Conservation (phyloP, 2,329 filamentous ascomycete species). For the Cladosporium velox region DNA sequence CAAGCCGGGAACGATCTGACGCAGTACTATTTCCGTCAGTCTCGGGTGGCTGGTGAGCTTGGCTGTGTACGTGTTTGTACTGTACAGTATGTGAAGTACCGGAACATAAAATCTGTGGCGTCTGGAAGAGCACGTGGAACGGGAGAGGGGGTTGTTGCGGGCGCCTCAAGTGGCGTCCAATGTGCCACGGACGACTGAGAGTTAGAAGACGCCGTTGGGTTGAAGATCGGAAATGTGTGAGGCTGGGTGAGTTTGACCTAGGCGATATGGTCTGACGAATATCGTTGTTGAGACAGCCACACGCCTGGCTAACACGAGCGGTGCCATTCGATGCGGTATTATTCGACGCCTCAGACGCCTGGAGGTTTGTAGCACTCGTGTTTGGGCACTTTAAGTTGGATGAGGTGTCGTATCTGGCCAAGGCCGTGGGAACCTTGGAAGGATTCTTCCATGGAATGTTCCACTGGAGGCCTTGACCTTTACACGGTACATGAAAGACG, state of each 20-base stretch:
- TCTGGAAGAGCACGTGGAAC: not conserved
- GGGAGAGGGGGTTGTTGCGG: not conserved
- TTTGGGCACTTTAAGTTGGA: not conserved
- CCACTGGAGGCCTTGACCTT: not conserved
- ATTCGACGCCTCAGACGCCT: not conserved
- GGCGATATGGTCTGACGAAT: not conserved
- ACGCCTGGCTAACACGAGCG: not conserved
- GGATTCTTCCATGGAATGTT: conserved; percentile 9
- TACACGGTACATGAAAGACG: not conserved
- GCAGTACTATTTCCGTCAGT: not conserved
- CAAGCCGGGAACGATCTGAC: not conserved
- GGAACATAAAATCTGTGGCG: not conserved
- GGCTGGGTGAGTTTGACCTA: conserved; percentile 3
- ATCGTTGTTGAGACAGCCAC: not conserved
- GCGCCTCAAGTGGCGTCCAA: not conserved
- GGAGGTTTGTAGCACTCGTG: not conserved
- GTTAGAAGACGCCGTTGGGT: not conserved
- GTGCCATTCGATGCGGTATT: not conserved
- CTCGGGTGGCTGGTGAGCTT: not conserved
- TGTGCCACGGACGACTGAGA: conserved; percentile 3
- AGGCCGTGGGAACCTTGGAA: not conserved
- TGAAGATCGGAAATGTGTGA: not conserved
- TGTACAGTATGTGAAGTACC: not conserved
- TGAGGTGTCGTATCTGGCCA: not conserved
- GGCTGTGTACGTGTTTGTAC: not conserved